phyloP scores from a whole-genome alignment of 495 filamentous ascomycete species.

The Hypoxylon lenormandii region DNA sequence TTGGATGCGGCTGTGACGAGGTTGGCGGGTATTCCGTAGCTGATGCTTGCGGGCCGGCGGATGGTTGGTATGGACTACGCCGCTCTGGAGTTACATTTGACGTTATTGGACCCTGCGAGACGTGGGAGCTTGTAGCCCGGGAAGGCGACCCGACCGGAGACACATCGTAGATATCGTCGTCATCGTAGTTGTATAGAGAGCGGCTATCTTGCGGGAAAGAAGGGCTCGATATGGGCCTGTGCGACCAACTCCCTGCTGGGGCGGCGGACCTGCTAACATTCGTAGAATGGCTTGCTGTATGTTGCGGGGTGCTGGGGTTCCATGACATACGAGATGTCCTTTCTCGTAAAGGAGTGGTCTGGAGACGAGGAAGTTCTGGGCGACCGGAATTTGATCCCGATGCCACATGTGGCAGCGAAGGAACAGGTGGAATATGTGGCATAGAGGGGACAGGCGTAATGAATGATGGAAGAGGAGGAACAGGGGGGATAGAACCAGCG shows the following conservation, averaged over 20 bases:
- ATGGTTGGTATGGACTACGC: slow-evolving; percentile 47
- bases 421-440: slow-evolving; percentile 36
- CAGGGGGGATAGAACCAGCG: slow-evolving; percentile 47
- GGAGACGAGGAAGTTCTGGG: slow-evolving; percentile 49
- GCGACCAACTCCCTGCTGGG: slow-evolving; percentile 30
- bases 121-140: slow-evolving; percentile 33
- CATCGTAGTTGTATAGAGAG: slow-evolving; percentile 24
- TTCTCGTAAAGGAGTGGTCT: slow-evolving; percentile 32
- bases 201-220: slow-evolving; percentile 36
- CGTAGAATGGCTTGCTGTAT: slow-evolving; percentile 4
- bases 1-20: slow-evolving; percentile 36
- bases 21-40: slow-evolving; percentile 38
- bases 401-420: slow-evolving; percentile 34
- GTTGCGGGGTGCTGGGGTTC: slow-evolving; percentile 30
- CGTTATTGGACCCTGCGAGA: slow-evolving; percentile 14
- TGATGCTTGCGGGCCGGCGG: slow-evolving; percentile 27
- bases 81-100: slow-evolving; percentile 38
- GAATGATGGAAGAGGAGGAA: slow-evolving; percentile 49
- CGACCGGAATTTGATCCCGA: slow-evolving; percentile 22
- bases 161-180: slow-evolving; percentile 67
- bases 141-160: slow-evolving; percentile 65
- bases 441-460: slow-evolving; percentile 37
- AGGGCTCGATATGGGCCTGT: slow-evolving; percentile 39
- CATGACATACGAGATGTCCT: slow-evolving; percentile 32
- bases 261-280: slow-evolving; percentile 24